These are phyloP conservation scores for Pinguiococcus pyrenoidosus DNA, from an alignment of 108 stramenopile genomes.

Conservation along the genomic window DNA sequence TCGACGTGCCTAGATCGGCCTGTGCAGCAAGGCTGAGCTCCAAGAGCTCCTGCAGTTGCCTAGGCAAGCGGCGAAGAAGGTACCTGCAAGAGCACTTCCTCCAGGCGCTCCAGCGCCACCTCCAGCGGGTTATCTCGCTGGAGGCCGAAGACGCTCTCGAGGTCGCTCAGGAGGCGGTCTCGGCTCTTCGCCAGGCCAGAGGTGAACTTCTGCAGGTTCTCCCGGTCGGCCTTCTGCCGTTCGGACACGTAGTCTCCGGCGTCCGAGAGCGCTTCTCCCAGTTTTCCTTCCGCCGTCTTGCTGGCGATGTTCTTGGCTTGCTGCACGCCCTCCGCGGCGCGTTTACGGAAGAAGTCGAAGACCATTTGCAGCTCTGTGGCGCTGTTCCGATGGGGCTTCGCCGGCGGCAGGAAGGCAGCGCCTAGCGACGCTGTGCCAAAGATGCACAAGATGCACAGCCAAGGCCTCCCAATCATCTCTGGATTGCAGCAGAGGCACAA, in stretches of 20 bases:
- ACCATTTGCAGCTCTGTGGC: slow-evolving; percentile 18
- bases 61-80: background rate
- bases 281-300: slow-evolving; percentile 17
- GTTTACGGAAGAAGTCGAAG: slow-evolving; percentile 33
- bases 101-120: background rate
- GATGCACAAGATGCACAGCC: too few relatives aligned
- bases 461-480: too few relatives aligned
- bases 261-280: slow-evolving; percentile 19
- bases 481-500: too few relatives aligned
- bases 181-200: slow-evolving; percentile 27
- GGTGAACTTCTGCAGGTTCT: slow-evolving; percentile 10
- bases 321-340: slow-evolving; percentile 25
- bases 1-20: slow-evolving; percentile 22
- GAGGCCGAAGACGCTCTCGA: too few relatives aligned
- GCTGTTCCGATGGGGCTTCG: too few relatives aligned
- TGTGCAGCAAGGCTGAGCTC: background rate
- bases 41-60: background rate
- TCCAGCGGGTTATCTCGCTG: too few relatives aligned
- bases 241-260: slow-evolving; percentile 16
- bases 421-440: too few relatives aligned
- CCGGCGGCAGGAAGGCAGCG: too few relatives aligned
- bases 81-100: background rate
- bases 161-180: background rate
- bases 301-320: slow-evolving; percentile 28
- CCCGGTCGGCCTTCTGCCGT: slow-evolving; percentile 8